phyloP scores from a whole-genome alignment of 2,329 filamentous ascomycete species.

The Colletotrichum spinosum region DNA sequence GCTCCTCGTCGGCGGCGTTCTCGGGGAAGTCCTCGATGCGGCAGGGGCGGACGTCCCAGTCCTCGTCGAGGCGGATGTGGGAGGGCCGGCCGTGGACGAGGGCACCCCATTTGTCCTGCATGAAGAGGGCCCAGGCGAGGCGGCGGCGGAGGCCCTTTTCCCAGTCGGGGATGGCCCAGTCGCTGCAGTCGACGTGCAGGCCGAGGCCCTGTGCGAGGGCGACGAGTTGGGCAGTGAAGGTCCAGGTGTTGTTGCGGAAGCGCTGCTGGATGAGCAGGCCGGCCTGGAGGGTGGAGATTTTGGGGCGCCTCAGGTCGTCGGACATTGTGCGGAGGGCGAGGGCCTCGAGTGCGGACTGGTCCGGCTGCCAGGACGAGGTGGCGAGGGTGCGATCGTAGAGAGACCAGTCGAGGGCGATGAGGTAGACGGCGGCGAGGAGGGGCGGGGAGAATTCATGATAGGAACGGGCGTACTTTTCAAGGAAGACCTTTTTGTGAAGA shows the following conservation, averaged over 20 bases:
- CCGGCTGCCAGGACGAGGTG: constrained; percentile 45
- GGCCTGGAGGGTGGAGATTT: constrained; percentile 66
- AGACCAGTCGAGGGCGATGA: constrained; percentile 72
- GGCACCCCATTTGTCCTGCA: constrained; percentile 73
- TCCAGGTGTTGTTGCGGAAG: constrained; percentile 58
- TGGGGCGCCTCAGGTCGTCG: constrained; percentile 63
- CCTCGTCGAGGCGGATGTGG: constrained; percentile 60
- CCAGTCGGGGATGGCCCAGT: constrained; percentile 73
- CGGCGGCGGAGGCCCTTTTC: constrained; percentile 71
- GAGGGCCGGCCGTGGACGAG: constrained; percentile 68
- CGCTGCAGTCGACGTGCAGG: constrained; percentile 69
- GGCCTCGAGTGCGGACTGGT: constrained; percentile 49
- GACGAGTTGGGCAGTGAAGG: constrained; percentile 65
- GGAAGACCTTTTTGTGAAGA: constrained; percentile 70
- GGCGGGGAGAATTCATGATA: constrained; percentile 70
- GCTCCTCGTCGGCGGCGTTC: constrained; percentile 48
- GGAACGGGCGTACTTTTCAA: constrained; percentile 69
- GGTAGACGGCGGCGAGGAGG: constrained; percentile 69
- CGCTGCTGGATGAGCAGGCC: constrained; percentile 65
- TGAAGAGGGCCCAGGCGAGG: constrained; percentile 73
- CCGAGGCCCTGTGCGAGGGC: constrained; percentile 69
- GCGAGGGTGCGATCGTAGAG: constrained; percentile 65
- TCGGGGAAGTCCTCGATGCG: constrained; percentile 53
- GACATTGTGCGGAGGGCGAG: constrained; percentile 57
- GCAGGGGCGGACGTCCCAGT: constrained; percentile 64